These are phyloP conservation scores for Lentinula raphanica DNA, from an alignment of 768 basidiomycete species.

Conservation along the genomic window DNA sequence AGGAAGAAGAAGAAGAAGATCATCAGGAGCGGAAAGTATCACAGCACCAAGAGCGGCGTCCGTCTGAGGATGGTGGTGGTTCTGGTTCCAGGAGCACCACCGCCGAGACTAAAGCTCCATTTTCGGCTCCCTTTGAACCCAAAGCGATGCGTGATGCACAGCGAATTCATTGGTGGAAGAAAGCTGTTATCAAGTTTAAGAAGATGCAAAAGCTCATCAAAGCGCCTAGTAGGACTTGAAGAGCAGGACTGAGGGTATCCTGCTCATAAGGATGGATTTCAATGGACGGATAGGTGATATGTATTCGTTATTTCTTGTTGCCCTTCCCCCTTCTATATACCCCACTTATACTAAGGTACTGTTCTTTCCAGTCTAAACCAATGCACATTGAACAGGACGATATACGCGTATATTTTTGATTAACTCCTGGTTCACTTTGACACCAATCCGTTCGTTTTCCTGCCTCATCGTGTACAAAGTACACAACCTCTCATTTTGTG, in stretches of 20 bases:
- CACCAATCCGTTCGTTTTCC: not conserved
- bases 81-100: not conserved
- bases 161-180: not conserved
- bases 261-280: too few species aligned
- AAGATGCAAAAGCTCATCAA: not conserved
- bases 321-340: too few species aligned
- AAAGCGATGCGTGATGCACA: constrained; percentile 1
- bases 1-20: not conserved
- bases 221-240: not conserved
- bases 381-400: too few species aligned
- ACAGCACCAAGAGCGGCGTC: not conserved
- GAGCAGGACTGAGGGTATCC: too few species aligned
- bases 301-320: too few species aligned
- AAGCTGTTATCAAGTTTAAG: not conserved
- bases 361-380: too few species aligned
- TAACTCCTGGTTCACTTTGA: not conserved
- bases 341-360: too few species aligned
- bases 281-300: too few species aligned
- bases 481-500: too few species aligned
- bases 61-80: not conserved
- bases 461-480: not conserved
- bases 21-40: not conserved
- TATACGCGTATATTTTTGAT: not conserved
- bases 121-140: not conserved
- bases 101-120: not conserved